Evolutionary conservation across 108 stramenopile species (phyloP).

Genomic region (Asterionellopsis glacialis): DNA sequence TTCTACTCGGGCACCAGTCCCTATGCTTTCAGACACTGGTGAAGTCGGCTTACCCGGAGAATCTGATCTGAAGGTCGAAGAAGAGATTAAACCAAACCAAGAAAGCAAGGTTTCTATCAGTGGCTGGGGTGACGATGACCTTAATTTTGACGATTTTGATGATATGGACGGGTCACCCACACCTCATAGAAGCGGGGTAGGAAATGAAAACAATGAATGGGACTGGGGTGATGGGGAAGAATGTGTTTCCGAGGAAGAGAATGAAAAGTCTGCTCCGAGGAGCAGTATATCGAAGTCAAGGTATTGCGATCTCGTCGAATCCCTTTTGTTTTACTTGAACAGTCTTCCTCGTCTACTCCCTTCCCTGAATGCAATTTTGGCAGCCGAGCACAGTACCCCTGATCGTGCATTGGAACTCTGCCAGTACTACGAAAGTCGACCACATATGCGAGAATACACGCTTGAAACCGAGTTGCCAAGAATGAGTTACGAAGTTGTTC

Average conservation of each 20-base stretch:
- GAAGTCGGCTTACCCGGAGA: neutral
- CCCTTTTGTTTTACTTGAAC: slow-evolving; percentile 2
- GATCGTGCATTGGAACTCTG: slow-evolving; percentile 62
- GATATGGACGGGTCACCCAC: neutral
- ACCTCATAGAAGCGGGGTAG: neutral
- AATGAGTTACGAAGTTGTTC: slow-evolving; percentile 74
- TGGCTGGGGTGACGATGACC: neutral
- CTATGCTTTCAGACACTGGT: too few relatives aligned
- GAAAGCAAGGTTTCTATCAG: neutral
- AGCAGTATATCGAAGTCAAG: neutral
- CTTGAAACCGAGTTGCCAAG: slow-evolving; percentile 65
- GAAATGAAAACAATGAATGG: too few relatives aligned
- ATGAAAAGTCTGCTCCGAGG: neutral
- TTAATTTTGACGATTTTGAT: neutral
- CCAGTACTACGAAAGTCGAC: slow-evolving; percentile 63
- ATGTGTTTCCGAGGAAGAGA: neutral
- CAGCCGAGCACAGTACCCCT: slow-evolving; percentile 67
- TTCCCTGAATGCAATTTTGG: slow-evolving; percentile 56
- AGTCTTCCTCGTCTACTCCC: slow-evolving; percentile 22
- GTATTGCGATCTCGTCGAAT: neutral
- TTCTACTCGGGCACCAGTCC: neutral
- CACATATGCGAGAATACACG: slow-evolving; percentile 71
- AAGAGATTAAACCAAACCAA: neutral
- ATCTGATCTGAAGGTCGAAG: neutral
- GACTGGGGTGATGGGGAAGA: neutral